phyloP scores from a whole-genome alignment of 2,329 filamentous ascomycete species.

The Claviceps africana region DNA sequence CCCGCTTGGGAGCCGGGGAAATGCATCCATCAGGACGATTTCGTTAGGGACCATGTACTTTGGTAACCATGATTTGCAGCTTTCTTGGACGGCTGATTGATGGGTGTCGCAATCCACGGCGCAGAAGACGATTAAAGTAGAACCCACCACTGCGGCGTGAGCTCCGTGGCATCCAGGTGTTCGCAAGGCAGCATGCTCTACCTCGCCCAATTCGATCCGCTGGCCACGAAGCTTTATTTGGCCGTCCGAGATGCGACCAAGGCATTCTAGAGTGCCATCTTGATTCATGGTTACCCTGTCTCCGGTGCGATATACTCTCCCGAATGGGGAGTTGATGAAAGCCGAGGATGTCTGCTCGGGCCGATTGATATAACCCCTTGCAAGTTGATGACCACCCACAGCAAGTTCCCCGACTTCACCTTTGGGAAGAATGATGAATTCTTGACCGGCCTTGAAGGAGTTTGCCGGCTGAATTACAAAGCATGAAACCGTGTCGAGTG shows the following conservation, averaged over 20 bases:
- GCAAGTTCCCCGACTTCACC: slow-evolving; percentile 68
- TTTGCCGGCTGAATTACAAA: slow-evolving; percentile 46
- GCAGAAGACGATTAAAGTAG: slow-evolving; percentile 63
- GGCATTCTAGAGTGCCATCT: slow-evolving; percentile 64
- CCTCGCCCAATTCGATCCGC: slow-evolving; percentile 65
- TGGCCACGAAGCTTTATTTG: slow-evolving; percentile 83
- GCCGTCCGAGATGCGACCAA: slow-evolving; percentile 64
- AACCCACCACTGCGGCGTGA: slow-evolving; percentile 51
- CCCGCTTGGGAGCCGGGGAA: slow-evolving; percentile 69
- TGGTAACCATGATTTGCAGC: slow-evolving; percentile 64
- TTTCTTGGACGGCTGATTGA: slow-evolving; percentile 33
- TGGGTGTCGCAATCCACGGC: slow-evolving; percentile 30
- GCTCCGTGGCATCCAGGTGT: slow-evolving; percentile 49
- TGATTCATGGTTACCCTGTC: slow-evolving; percentile 60
- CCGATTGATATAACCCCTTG: slow-evolving; percentile 69
- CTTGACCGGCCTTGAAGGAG: slow-evolving; percentile 7
- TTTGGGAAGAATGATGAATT: slow-evolving; percentile 41
- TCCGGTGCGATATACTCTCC: slow-evolving; percentile 67
- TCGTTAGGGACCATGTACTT: slow-evolving; percentile 73
- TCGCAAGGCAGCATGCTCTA: slow-evolving; percentile 55
- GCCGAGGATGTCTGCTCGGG: slow-evolving; percentile 57
- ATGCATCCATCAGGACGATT: slow-evolving; percentile 45
- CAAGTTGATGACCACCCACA: slow-evolving; percentile 67
- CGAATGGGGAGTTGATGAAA: slow-evolving; percentile 57
- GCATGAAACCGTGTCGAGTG: slow-evolving; percentile 67